Evolutionary conservation across 2,329 filamentous ascomycete species (phyloP), one percentile per base, ranked within the genome.

Genomic region (Pezizomycotina sp.): DNA sequence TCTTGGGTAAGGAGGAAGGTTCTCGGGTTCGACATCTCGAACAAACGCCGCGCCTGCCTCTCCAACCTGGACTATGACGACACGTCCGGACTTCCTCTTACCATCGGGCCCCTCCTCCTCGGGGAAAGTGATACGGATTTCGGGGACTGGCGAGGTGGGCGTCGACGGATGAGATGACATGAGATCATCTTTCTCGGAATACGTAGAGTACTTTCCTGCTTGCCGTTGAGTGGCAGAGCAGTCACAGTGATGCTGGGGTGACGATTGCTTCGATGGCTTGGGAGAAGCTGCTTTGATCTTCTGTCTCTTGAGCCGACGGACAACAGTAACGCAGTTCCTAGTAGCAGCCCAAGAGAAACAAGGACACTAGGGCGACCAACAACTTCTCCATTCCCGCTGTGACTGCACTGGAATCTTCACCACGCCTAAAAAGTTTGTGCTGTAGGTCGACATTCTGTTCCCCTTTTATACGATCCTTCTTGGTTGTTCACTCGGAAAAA

Each of bases 101-200:
- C 86, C 86, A 36, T 71, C 63, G 49, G 82, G 79, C 54, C 93
- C 84, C 50, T 91, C 76, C 64, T 95, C 89, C 52, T 91, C 81
- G 10, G 89, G 89, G 64, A 98, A 95, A 22, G 89, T 95, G 58
- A 98, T 92, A 60, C 84, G 82, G 53, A 98, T 98, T 62, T 95
- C 80, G 13, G 89, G 89, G 18, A 95, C 48, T n/a, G 78, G 76
- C 28, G 77, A 80, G 51, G 77, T 64, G 14, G 84, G 79, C 10
- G 81, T 50, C 22, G 46, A 46, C 13, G 41, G 47, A 46, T 14
- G 47, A 47, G 31, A 36, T 46, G 19, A 46, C 46, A 50, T 41
- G 22, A 51, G 40, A 20, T 43, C 31, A 23, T 50, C 38, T 43
- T 50, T 52, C 27, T 52, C 50, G 4, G 48, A 50, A 36, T 42